These are phyloP conservation scores for Triangularia setosa DNA, from an alignment of 2,329 filamentous ascomycete species.

Conservation along the genomic window DNA sequence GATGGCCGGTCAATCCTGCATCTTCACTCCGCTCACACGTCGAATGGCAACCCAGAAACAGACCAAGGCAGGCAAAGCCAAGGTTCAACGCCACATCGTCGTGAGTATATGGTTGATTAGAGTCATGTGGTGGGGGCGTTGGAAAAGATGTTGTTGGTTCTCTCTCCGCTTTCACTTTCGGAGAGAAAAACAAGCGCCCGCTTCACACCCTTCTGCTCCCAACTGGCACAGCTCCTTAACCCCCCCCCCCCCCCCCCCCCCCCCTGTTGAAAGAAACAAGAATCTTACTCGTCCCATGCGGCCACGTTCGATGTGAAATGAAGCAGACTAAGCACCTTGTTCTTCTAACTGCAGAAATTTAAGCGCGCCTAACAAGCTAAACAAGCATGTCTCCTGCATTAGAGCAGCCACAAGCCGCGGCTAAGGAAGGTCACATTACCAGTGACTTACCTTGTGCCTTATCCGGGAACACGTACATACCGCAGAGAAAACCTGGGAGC, in stretches of 20 bases:
- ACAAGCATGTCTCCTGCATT: background rate
- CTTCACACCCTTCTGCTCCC: background rate
- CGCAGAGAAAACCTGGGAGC: background rate
- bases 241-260: background rate
- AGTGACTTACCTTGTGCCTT: background rate
- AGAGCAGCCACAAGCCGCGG: background rate
- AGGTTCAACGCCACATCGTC: background rate
- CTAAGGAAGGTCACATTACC: background rate
- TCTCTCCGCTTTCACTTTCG: background rate
- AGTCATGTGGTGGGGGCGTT: background rate
- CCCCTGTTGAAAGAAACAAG: background rate
- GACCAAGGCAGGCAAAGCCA: background rate
- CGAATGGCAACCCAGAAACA: background rate
- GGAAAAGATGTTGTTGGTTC: background rate
- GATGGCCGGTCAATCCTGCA: background rate
- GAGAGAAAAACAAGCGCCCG: background rate
- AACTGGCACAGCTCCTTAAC: background rate
- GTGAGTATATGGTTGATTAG: background rate
- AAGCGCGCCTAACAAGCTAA: background rate
- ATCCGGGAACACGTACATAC: background rate
- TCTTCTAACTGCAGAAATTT: background rate
- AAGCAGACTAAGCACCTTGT: background rate
- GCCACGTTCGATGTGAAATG: background rate
- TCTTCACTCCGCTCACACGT: background rate
- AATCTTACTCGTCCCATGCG: background rate